Base-by-base conservation (phyloP, 2,329 filamentous ascomycete genomes). In the Xylaria sp. region DNA sequence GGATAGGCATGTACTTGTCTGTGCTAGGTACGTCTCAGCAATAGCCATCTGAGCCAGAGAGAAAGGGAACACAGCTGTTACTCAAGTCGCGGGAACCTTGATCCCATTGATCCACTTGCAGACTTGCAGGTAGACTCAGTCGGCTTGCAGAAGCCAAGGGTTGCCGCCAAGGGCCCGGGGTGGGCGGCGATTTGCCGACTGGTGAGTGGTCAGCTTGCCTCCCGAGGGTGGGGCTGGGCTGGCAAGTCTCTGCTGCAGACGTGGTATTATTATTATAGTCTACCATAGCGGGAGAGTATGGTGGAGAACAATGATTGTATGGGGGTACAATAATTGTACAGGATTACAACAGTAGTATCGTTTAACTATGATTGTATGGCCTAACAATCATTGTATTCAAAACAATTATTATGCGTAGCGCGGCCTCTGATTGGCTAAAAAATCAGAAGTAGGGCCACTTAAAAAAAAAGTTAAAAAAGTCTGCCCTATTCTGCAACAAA, bases 151-250 rank as follows among this genome's bases (percentile, higher is more conserved):
- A 68, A 68, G 75, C 76, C 74, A 74, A 75, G 75, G 76, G 72
- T 54, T 32, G 28, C 51, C n/a, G 52, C 52, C 52, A 55, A 55
- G 52, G 28, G 52, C 15, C 74, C 76, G 73, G 75, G 74, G 74
- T 72, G 70, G 73, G 74, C 72, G 72, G 72, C 72, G 73, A 61
- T 73, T 73, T 73, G 54, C 48, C 69, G 69, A 34, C 55, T 55
- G 68, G 25, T 77, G 59, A 78, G 51, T 78, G 76, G 76, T 32
- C 64, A 68, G 70, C 66, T 46, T 55, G 32, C 10, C 68, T 73
- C 58, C 74, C 71, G 73, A 69, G 25, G n/a, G 74, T 75, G 76
- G 76, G 72, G 34, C 62, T 41, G 20, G 52, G 50, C n/a, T 55
- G 52, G 52, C 52, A 55, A 44, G 63, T 66, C 61, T 63, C 68